These are phyloP conservation scores for Sanguinoderma infundibulare DNA, from an alignment of 1,284 basidiomycete genomes.

Conservation along the genomic window DNA sequence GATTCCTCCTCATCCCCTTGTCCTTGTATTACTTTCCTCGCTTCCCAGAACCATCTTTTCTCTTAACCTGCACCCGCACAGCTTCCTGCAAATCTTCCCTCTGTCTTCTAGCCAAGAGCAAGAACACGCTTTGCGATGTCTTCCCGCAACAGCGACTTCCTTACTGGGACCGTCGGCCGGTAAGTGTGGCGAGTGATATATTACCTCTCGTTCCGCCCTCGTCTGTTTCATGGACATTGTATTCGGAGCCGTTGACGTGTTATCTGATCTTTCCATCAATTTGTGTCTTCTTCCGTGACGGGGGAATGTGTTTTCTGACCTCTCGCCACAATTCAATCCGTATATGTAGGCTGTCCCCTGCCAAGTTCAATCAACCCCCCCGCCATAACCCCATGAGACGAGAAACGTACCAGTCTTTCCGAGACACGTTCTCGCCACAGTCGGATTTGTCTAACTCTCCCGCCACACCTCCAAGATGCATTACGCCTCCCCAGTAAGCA, in stretches of 20 bases:
- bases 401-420: neutral
- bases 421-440: constrained; percentile 8
- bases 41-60: constrained; percentile 8
- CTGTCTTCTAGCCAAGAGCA: neutral
- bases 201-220: neutral
- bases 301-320: constrained; percentile 6
- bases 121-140: constrained; percentile 11
- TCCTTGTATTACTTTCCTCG: constrained; percentile 9
- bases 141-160: constrained; percentile 12
- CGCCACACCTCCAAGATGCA: constrained; percentile 4
- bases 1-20: constrained; percentile 10
- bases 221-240: neutral
- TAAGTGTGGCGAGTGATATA: constrained; percentile 24
- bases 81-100: constrained; percentile 1
- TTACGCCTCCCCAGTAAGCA: constrained; percentile 3
- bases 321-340: constrained; percentile 19
- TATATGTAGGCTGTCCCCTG: constrained; percentile 3
- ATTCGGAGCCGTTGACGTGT: neutral
- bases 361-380: constrained; percentile 1
- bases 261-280: neutral
- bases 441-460: neutral
- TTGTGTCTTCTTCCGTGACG: neutral
- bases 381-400: neutral
- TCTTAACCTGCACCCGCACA: constrained; percentile 5
- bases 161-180: constrained; percentile 11